Evolutionary conservation across 2,329 filamentous ascomycete species (phyloP).

Genomic region (Xylaria sp.): DNA sequence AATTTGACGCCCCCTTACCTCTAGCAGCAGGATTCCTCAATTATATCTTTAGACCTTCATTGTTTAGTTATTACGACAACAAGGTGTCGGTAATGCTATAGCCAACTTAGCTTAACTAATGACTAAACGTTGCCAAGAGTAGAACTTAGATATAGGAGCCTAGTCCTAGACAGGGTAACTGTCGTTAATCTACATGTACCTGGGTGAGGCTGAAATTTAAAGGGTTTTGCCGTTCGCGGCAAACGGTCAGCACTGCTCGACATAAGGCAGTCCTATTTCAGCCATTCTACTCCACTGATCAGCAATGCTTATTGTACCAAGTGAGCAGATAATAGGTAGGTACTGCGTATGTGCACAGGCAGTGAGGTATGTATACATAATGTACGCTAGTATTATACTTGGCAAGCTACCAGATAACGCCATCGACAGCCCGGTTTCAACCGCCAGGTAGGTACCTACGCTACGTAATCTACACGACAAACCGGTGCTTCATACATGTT

Average conservation of each 20-base stretch:
- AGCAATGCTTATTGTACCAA: conserved; percentile 21
- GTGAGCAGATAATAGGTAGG: not conserved
- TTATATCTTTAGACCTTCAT: no score
- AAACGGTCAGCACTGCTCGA: conserved; percentile 8
- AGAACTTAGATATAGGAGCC: not conserved
- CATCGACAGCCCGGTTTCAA: conserved; percentile 6
- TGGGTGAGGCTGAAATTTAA: conserved; percentile 20
- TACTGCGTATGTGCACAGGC: no score
- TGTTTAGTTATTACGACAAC: no score
- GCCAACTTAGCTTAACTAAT: not conserved
- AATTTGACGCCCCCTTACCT: no score
- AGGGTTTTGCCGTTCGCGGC: conserved; percentile 9
- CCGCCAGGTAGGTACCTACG: not conserved
- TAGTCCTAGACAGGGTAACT: conserved; percentile 7
- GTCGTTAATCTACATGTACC: not conserved
- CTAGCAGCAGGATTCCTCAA: no score
- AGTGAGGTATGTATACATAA: not conserved
- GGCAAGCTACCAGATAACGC: conserved; percentile 7
- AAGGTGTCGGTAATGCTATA: not conserved
- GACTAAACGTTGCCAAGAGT: not conserved
- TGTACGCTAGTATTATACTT: not conserved
- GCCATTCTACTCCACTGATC: conserved; percentile 23
- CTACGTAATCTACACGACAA: not conserved
- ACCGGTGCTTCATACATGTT: no score
- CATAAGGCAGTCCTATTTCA: conserved; percentile 14